phyloP scores from a whole-genome alignment of 176 grass and related monocot species.

The Aegilops bicornis region DNA sequence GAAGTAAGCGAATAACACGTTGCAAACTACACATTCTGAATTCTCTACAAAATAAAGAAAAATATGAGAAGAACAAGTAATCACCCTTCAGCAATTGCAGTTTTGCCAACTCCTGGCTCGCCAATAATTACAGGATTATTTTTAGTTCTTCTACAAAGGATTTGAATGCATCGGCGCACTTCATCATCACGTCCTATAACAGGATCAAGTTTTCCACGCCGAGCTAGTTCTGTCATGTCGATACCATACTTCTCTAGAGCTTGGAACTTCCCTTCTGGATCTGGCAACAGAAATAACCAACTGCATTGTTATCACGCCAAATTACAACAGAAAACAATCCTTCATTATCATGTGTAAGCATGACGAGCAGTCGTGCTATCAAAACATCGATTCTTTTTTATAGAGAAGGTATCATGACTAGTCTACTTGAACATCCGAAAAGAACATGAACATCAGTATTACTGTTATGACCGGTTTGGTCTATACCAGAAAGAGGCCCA shows the following conservation, averaged over 20 bases:
- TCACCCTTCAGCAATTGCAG: constrained; percentile 96
- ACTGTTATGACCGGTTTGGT: too few species aligned
- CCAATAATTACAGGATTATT: constrained; percentile 98
- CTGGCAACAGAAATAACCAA: constrained; percentile 42
- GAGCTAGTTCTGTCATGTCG: constrained; percentile 90
- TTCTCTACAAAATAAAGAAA: neutral
- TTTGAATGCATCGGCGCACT: constrained; percentile 85
- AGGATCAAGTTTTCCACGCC: constrained; percentile 84
- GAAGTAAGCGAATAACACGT: neutral
- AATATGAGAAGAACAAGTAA: neutral
- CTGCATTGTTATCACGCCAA: neutral
- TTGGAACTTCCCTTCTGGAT: constrained; percentile 93
- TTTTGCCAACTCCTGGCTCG: constrained; percentile 93
- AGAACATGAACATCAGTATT: neutral
- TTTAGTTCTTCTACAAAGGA: constrained; percentile 95
- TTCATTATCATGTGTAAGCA: neutral
- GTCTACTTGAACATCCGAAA: neutral
- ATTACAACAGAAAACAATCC: neutral
- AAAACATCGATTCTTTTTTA: neutral
- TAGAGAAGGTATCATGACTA: neutral
- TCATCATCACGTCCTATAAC: constrained; percentile 97
- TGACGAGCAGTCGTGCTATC: neutral
- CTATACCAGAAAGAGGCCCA: too few species aligned
- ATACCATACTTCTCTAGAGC: constrained; percentile 93
- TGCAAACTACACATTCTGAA: neutral